Base-by-base conservation (phyloP, 805 yeast genomes). In the Wickerhamomyces ciferrii region DNA sequence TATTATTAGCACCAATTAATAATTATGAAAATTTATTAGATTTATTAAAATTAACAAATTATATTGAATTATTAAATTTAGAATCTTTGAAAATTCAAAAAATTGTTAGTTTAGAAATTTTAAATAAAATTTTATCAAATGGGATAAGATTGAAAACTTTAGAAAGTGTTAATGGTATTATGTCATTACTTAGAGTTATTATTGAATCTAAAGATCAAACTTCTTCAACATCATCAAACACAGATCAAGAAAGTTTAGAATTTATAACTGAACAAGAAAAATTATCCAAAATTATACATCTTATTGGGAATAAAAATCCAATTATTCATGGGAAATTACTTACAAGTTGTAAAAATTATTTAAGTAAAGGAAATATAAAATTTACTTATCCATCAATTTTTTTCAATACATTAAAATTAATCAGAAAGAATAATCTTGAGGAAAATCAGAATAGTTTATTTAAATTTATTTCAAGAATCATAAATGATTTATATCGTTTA, bases 341-440 rank as follows among this genome's bases (percentile, higher is more conserved):
- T 10, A 66, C 69, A 35, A 60, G 59, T 2, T 70, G 80, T 6
- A 72, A 71, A 47, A 72, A 71, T 48, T 74, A 75, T 38, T 69
- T 87, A 44, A 64, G 72, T 43, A 74, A 74, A 32, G 84, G 84
- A n/a, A 79, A 81, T 52, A 74, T 81, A 39, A 74, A 74, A 50
- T 80, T 74, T 59, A 84, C 94, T 0, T 87, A 83, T 60, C 96
- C 96, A 4, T 77, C 96, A 1, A 66, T 92, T 38, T 77, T 90
- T 24, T 74, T 81, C 44, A 73, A 73, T 43, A 75, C 83, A 19
- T 70, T 89, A 54, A 76, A 73, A 57, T 65, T 86, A 21, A 74
- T 87, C 25, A 76, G 87, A 54, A 69, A 74, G 41, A 56, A 67
- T 39, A 60, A 68, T 41, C 46, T 56, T 44, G 51, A 46, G 34